Percentiles rank a stretch among this genome's conserved stretches.
Evolutionary conservation across 345 rosid genomes (phyloP).

Genomic region (Heritiera littoralis): DNA sequence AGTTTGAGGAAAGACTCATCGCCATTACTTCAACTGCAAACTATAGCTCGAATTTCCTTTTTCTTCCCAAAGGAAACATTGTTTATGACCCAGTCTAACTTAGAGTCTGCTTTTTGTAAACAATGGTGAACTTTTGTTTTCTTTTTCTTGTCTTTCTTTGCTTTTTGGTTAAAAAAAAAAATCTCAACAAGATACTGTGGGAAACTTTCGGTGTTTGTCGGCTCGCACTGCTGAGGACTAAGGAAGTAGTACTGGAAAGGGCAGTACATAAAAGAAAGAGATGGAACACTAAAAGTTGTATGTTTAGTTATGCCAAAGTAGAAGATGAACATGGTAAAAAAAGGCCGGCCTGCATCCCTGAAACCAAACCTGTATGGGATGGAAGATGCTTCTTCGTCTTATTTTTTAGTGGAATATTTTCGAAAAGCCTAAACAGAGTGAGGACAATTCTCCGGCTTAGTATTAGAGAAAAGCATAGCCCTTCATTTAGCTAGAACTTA

Average conservation of each 20-base stretch:
- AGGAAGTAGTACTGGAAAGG: neutral
- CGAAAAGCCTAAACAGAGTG: neutral
- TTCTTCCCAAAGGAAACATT: neutral
- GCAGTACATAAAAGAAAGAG: neutral
- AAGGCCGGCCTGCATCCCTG: neutral
- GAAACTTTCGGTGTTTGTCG: slow-evolving; percentile 6
- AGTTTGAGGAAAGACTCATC: neutral
- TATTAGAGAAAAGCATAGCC: neutral
- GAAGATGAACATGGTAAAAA: neutral
- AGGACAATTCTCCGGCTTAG: neutral
- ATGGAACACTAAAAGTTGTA: neutral
- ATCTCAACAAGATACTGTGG: neutral
- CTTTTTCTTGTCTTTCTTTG: neutral
- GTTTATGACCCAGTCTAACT: neutral
- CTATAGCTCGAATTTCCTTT: neutral
- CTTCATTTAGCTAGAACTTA: neutral
- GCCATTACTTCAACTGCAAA: neutral
- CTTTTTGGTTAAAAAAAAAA: neutral
- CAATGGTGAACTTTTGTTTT: neutral
- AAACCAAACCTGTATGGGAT: neutral
- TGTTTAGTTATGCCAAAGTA: neutral
- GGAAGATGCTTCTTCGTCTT: neutral
- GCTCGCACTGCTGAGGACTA: neutral
- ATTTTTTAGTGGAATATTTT: neutral
- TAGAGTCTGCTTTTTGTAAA: neutral